Conservation (phyloP, 495 filamentous ascomycete species). For the Lindgomyces ingoldianus region DNA sequence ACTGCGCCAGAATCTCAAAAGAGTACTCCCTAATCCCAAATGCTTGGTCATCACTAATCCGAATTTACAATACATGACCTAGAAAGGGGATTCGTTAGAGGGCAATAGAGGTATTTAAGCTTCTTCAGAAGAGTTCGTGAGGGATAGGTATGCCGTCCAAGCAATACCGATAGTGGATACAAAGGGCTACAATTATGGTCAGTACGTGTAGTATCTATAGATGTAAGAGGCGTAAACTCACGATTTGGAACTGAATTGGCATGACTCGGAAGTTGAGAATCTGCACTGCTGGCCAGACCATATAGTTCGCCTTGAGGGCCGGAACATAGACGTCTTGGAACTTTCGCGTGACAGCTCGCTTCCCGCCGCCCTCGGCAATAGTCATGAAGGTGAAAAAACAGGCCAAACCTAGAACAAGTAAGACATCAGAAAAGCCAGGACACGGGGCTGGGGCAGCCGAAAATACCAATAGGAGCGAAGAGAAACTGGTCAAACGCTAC, state of each 20-base stretch:
- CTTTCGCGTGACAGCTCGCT: conserved; percentile 76
- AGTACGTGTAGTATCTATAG: conserved; percentile 4
- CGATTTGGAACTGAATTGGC: conserved; percentile 95
- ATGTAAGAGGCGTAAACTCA: conserved; percentile 53
- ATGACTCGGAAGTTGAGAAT: conserved; percentile 95
- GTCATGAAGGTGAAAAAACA: conserved; percentile 97
- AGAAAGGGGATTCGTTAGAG: conserved; percentile 20
- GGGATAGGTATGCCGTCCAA: conserved; percentile 97
- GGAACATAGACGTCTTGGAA: conserved; percentile 91
- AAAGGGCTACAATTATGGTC: conserved; percentile 67
- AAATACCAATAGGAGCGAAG: conserved; percentile 84
- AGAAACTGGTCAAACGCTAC: conserved; percentile 93
- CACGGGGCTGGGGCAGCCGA: neutral
- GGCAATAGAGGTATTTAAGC: conserved; percentile 19
- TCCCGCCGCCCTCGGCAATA: conserved; percentile 87
- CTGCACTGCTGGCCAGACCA: conserved; percentile 95
- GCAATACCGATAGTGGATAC: conserved; percentile 95
- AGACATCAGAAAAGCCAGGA: neutral
- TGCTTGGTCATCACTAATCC: neutral
- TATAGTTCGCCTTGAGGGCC: conserved; percentile 91
- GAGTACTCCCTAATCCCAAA: neutral
- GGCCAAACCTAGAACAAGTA: conserved; percentile 61
- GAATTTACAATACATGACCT: neutral
- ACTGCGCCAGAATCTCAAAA: conserved; percentile 8
- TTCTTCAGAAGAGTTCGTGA: conserved; percentile 87